These are phyloP conservation scores for Lolium rigidum DNA, from an alignment of 176 grass and related monocot genomes.

Conservation along the genomic window DNA sequence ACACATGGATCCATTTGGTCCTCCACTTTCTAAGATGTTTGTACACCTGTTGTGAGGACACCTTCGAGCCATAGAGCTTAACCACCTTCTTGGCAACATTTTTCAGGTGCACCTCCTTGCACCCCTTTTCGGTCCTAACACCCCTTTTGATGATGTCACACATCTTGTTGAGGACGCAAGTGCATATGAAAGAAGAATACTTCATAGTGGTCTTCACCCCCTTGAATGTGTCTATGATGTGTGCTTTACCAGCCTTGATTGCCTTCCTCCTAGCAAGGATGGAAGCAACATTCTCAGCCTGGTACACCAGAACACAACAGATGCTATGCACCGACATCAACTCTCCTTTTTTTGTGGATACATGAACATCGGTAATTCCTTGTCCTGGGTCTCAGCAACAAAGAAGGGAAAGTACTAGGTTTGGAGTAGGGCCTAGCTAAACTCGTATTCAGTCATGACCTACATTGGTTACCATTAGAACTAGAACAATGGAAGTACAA, in stretches of 20 bases:
- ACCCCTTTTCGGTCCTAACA: not conserved
- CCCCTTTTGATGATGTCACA: not conserved
- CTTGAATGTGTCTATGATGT: not conserved
- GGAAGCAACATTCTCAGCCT: not conserved
- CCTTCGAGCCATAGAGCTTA: not conserved
- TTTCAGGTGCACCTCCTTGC: not conserved
- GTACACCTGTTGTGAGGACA: not conserved
- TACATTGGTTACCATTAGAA: not conserved
- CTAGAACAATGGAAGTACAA: not conserved
- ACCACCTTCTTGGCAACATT: not conserved
- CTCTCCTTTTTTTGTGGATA: not conserved
- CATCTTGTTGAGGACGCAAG: not conserved
- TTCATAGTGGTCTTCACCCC: not conserved
- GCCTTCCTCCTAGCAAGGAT: not conserved
- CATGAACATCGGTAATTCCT: not conserved
- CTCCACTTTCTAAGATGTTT: not conserved
- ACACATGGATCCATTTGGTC: not conserved
- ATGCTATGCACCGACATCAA: not conserved
- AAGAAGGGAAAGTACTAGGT: not conserved
- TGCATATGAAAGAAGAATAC: not conserved
- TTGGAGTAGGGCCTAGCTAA: not conserved
- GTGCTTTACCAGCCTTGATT: not conserved
- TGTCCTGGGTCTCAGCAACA: not conserved
- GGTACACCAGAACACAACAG: not conserved
- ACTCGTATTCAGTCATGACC: not conserved